phyloP scores from a whole-genome alignment of 2,329 filamentous ascomycete genomes.

The Metarhizium brunneum region DNA sequence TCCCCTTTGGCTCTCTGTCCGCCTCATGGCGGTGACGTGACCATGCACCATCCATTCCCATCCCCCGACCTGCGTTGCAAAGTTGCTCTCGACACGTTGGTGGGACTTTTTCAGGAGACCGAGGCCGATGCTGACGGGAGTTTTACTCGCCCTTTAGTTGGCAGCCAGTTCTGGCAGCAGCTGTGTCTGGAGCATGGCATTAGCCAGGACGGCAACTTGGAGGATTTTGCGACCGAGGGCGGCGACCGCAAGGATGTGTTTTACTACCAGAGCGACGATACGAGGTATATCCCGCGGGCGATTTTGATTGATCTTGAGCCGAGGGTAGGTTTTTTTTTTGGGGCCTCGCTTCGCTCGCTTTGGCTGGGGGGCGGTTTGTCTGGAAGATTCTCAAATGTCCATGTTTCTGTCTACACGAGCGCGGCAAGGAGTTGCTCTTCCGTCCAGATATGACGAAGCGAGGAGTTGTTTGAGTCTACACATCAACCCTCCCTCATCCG shows the following conservation, averaged over 20 bases:
- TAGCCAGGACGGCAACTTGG: conserved; percentile 91
- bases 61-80: too few species aligned
- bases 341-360: too few species aligned
- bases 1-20: neutral
- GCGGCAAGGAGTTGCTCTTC: too few species aligned
- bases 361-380: too few species aligned
- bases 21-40: too few species aligned
- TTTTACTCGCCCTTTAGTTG: conserved; percentile 58
- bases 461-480: too few species aligned
- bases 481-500: neutral
- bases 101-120: too few species aligned
- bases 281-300: conserved; percentile 91
- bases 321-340: conserved; percentile 43
- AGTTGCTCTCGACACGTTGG: too few species aligned
- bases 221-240: conserved; percentile 95
- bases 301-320: conserved; percentile 95
- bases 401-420: too few species aligned
- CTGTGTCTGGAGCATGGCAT: conserved; percentile 97
- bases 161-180: conserved; percentile 98
- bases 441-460: too few species aligned
- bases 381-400: neutral
- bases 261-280: conserved; percentile 99
- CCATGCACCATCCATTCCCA: too few species aligned
- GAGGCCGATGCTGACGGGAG: neutral
- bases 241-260: conserved; percentile 98